These are phyloP conservation scores for Wallacemonas sp. DNA, from an alignment of 208 protist genomes.

Conservation along the genomic window DNA sequence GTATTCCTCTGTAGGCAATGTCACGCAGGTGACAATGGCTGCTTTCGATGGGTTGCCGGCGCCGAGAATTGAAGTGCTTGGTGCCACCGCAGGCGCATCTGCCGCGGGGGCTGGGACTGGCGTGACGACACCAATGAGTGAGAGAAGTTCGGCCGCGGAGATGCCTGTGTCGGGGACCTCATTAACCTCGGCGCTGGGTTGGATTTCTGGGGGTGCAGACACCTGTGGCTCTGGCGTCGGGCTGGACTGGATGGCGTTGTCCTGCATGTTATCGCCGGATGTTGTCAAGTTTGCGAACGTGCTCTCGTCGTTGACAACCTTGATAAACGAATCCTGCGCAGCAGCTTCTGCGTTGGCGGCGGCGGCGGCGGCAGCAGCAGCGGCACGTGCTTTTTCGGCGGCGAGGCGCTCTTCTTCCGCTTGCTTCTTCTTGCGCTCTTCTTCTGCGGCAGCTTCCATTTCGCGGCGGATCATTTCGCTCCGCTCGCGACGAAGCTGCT, in stretches of 20 bases:
- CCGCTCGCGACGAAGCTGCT: slow-evolving; percentile 55
- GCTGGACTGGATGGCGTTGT: no score
- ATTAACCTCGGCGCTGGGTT: no score
- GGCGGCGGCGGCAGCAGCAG: slow-evolving; percentile 17
- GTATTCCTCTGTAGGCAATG: slow-evolving; percentile 77
- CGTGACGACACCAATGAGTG: slow-evolving; percentile 54
- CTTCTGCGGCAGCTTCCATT: slow-evolving; percentile 44
- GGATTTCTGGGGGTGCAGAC: no score
- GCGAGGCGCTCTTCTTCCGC: slow-evolving; percentile 8
- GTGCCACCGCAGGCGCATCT: slow-evolving; percentile 6
- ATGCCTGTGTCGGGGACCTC: slow-evolving; percentile 23
- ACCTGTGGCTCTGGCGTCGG: neutral
- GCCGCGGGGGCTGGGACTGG: neutral
- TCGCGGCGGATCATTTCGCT: slow-evolving; percentile 49
- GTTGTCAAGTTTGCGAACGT: no score
- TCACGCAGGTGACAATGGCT: slow-evolving; percentile 39
- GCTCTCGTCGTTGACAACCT: slow-evolving; percentile 63
- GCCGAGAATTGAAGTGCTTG: slow-evolving; percentile 1
- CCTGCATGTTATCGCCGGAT: no score
- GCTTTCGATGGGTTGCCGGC: slow-evolving; percentile 15
- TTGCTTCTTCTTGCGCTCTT: slow-evolving; percentile 27
- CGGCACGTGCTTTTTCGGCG: slow-evolving; percentile 28
- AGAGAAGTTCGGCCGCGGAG: slow-evolving; percentile 58
- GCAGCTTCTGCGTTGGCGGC: slow-evolving; percentile 3
- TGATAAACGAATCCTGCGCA: slow-evolving; percentile 50